A percentile compares a stretch with the other conserved stretches of the same genome.
Evolutionary conservation across 495 filamentous ascomycete species (phyloP).

Genomic region (Talaromyces thailandensis): DNA sequence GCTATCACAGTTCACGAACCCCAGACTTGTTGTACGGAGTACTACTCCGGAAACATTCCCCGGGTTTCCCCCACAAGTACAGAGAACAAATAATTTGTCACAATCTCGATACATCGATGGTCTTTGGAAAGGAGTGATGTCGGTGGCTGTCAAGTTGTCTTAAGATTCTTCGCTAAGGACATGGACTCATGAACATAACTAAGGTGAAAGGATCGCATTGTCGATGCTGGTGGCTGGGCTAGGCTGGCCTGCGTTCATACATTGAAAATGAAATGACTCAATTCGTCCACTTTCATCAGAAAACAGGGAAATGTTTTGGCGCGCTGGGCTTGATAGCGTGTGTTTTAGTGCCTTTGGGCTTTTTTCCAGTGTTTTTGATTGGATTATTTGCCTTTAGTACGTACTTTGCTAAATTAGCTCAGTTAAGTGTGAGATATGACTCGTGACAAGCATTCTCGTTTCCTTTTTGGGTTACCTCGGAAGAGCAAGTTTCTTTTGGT

Average conservation of each 20-base stretch:
- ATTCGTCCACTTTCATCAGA: not conserved
- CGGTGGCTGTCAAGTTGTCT: not conserved
- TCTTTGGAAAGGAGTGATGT: not conserved
- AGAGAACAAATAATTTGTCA: not conserved
- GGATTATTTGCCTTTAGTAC: not conserved
- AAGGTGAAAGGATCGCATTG: not conserved
- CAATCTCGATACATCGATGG: not conserved
- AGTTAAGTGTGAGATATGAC: not conserved
- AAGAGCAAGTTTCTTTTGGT: not conserved
- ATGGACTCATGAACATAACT: not conserved
- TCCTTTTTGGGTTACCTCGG: not conserved
- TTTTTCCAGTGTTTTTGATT: not conserved
- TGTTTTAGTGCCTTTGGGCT: not conserved
- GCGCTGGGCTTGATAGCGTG: not conserved
- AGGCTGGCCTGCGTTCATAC: not conserved
- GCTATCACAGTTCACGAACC: not conserved
- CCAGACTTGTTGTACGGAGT: not conserved
- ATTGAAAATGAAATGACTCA: not conserved
- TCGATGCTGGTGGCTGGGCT: not conserved
- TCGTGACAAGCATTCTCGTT: not conserved
- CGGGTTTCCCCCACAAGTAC: not conserved
- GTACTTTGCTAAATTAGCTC: not conserved
- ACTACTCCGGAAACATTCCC: not conserved
- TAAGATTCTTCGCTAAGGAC: not conserved
- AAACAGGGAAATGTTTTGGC: not conserved